Evolutionary conservation across 2,329 filamentous ascomycete genomes (phyloP).

Genomic region (Hymenoscyphus fraxineus): DNA sequence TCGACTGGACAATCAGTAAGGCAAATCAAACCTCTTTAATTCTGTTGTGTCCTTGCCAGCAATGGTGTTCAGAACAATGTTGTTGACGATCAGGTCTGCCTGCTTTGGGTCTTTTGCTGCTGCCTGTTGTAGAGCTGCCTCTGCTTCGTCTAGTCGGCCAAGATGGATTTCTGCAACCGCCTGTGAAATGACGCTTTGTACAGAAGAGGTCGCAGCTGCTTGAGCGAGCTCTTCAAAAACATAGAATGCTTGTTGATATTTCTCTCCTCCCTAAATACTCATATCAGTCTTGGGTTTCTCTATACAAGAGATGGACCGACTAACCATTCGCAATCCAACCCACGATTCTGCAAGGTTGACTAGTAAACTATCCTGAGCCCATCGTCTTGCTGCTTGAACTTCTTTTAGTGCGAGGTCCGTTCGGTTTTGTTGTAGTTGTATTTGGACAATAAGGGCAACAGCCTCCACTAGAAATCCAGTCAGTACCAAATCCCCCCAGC

Average conservation of each 20-base stretch:
- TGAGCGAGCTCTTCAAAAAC: constrained; percentile 96
- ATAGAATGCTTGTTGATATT: constrained; percentile 96
- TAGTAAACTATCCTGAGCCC: constrained; percentile 90
- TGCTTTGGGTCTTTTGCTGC: constrained; percentile 68
- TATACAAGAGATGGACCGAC: constrained; percentile 28
- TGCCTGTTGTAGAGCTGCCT: constrained; percentile 79
- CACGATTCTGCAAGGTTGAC: constrained; percentile 95
- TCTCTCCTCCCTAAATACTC: constrained; percentile 73
- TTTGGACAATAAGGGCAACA: constrained; percentile 85
- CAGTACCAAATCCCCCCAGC: neutral
- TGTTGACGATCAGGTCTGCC: constrained; percentile 75
- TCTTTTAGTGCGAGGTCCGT: constrained; percentile 89
- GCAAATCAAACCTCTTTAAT: constrained; percentile 54
- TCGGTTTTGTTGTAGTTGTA: constrained; percentile 87
- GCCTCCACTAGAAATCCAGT: constrained; percentile 53
- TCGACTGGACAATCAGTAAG: neutral
- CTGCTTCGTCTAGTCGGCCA: constrained; percentile 81
- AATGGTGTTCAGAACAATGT: constrained; percentile 74
- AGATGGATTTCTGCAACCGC: constrained; percentile 90
- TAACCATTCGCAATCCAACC: constrained; percentile 82
- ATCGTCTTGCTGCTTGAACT: constrained; percentile 78
- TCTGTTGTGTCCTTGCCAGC: constrained; percentile 67
- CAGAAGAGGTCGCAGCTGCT: constrained; percentile 73
- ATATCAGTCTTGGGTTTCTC: neutral
- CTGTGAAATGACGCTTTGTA: constrained; percentile 76